Evolutionary conservation across 768 basidiomycete genomes (phyloP).

Genomic region (Favolaschia claudopus): DNA sequence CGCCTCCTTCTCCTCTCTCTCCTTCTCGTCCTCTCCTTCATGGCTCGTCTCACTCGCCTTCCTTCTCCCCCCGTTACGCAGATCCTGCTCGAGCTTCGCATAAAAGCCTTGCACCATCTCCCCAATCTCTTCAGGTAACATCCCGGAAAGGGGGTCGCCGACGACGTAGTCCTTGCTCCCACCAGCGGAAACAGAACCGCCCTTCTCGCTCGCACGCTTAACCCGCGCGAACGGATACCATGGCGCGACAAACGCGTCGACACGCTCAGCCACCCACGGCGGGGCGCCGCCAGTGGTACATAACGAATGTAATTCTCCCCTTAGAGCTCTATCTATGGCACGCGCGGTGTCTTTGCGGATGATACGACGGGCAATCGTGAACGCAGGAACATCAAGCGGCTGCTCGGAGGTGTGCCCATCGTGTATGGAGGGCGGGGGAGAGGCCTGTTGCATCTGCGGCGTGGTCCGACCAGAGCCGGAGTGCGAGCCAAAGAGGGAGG

Average conservation of each 20-base stretch:
- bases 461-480: constrained; percentile 39
- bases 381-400: constrained; percentile 63
- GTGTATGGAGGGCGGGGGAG: constrained; percentile 41
- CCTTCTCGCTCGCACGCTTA: constrained; percentile 30
- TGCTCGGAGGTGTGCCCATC: constrained; percentile 38
- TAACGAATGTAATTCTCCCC: constrained; percentile 60
- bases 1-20: constrained; percentile 48
- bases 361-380: constrained; percentile 63
- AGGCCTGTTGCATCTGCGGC: constrained; percentile 38
- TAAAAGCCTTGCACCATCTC: constrained; percentile 79
- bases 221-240: constrained; percentile 61
- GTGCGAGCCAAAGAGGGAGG: constrained; percentile 72
- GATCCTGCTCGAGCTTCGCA: constrained; percentile 66
- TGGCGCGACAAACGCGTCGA: constrained; percentile 59
- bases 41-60: constrained; percentile 38
- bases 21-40: constrained; percentile 36
- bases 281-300: constrained; percentile 49
- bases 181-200: no score
- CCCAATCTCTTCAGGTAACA: constrained; percentile 55
- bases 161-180: constrained; percentile 38
- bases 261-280: constrained; percentile 67
- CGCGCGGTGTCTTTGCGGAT: constrained; percentile 61
- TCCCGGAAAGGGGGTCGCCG: constrained; percentile 53
- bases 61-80: constrained; percentile 39
- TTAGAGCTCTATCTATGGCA: constrained; percentile 60